These are phyloP conservation scores for Dothistroma septosporum DNA, from an alignment of 2,329 filamentous ascomycete genomes.

Conservation along the genomic window DNA sequence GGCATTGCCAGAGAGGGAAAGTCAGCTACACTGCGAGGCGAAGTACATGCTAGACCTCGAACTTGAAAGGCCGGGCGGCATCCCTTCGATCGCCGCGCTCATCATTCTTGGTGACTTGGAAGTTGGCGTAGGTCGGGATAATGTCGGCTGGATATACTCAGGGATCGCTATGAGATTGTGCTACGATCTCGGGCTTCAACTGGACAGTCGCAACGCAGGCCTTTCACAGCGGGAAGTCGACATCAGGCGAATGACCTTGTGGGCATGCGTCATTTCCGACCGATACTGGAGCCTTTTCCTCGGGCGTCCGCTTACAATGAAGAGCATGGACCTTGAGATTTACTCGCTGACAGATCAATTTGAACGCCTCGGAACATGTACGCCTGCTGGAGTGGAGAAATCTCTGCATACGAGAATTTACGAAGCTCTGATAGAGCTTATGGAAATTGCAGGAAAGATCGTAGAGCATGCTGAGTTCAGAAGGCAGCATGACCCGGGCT, in stretches of 20 bases:
- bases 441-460: slow-evolving; percentile 29
- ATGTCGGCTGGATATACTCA: slow-evolving; percentile 28
- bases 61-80: slow-evolving; percentile 24
- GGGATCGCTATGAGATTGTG: slow-evolving; percentile 28
- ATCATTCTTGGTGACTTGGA: slow-evolving; percentile 26
- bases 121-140: slow-evolving; percentile 26
- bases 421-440: slow-evolving; percentile 27
- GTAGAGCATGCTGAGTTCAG: slow-evolving; percentile 26
- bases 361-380: slow-evolving; percentile 26
- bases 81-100: slow-evolving; percentile 26
- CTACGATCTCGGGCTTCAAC: slow-evolving; percentile 27
- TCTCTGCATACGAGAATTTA: slow-evolving; percentile 27
- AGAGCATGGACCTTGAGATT: slow-evolving; percentile 26
- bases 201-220: slow-evolving; percentile 25
- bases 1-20: slow-evolving; percentile 24
- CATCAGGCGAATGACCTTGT: slow-evolving; percentile 26
- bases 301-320: slow-evolving; percentile 27
- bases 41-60: slow-evolving; percentile 30
- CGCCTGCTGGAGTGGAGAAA: slow-evolving; percentile 21
- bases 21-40: slow-evolving; percentile 25
- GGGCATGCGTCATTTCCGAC: slow-evolving; percentile 29
- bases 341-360: slow-evolving; percentile 25
- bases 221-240: slow-evolving; percentile 24
- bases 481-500: slow-evolving; percentile 10
- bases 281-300: slow-evolving; percentile 28